Conservation (phyloP, 2,329 filamentous ascomycete species). For the Curvularia spicifera region DNA sequence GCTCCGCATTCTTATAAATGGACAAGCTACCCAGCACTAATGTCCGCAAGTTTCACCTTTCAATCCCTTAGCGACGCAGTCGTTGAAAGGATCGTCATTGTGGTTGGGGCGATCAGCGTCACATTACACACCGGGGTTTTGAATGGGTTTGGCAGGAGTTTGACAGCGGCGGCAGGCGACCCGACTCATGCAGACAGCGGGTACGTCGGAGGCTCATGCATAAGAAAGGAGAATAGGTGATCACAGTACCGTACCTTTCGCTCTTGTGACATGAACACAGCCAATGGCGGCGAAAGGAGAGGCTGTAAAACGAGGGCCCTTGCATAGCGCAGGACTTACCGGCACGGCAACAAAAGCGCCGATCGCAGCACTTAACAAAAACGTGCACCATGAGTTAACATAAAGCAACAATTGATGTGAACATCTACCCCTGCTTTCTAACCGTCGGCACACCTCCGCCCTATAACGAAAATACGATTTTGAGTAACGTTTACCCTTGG, state of each 20-base stretch:
- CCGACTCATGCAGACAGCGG: not conserved
- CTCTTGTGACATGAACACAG: not conserved
- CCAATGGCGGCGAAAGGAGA: not conserved
- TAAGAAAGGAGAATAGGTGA: slow-evolving; percentile 1
- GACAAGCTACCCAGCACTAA: slow-evolving; percentile 8
- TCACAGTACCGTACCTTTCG: not conserved
- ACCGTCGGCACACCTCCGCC: not conserved
- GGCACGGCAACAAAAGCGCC: not conserved
- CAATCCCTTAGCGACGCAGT: not conserved
- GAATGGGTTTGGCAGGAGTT: not conserved
- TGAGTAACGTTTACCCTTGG: not conserved
- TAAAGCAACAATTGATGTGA: not conserved
- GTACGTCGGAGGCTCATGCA: not conserved
- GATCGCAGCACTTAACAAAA: not conserved
- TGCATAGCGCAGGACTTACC: not conserved
- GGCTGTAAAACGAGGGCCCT: not conserved
- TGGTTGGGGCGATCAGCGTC: not conserved
- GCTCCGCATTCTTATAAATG: slow-evolving; percentile 7
- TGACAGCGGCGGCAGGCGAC: not conserved
- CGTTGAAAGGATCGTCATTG: slow-evolving; percentile 7
- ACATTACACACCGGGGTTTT: not conserved
- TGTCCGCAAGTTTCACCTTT: not conserved
- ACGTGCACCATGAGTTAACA: not conserved
- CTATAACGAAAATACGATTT: not conserved
- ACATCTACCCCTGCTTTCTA: not conserved